Base-by-base conservation (phyloP, 148 eudicot species). In the Suaeda aralocaspica region DNA sequence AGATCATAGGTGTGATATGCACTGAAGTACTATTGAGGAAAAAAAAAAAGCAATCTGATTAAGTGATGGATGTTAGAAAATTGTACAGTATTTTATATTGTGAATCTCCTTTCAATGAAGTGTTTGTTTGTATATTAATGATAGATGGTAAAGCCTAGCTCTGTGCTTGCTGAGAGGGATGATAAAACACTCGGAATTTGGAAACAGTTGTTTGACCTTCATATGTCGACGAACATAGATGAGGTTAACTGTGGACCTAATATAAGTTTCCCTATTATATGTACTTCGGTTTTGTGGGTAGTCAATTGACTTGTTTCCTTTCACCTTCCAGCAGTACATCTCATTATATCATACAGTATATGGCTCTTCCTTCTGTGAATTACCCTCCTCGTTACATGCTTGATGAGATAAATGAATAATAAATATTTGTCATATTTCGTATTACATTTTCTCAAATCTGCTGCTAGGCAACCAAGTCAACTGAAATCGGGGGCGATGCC, bases 401-500 rank as follows among this genome's bases (percentile, higher is more conserved):
- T 24, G 63, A 69, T 9, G 22, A 25, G 28, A 45, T 29, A 24
- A 31, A 71, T 56, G 42, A 24, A n/a, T n/a, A n/a, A n/a, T n/a
- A n/a, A 57, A 42, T 31, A 39, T 10, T 26, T 51, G 24, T 59
- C 7, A 26, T 68, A 36, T 36, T 36, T 69, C 64, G 33, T 63
- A 31, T 28, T 46, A 22, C n/a, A 57, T 34, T 46, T 36, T 50
- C 28, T 28, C 45, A 63, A n/a, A 3, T 25, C 26, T 57, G 53
- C 11, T 29, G 48, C 26, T 44, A 50, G 44, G 75, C 60, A n/a
- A 63, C 19, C n/a, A 69, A 49, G 64, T 80, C 67, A 53, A 64
- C 67, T 66, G 80, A 52, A 57, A 49, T 66, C 18, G 71, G 66
- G 15, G 75, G 81, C 68, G 74, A 64, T 21, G 70, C 74, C 34